A percentile compares a stretch with the other conserved stretches of the same genome.
Evolutionary conservation across 306 rosid genomes (phyloP).

Genomic region (Urtica urens): DNA sequence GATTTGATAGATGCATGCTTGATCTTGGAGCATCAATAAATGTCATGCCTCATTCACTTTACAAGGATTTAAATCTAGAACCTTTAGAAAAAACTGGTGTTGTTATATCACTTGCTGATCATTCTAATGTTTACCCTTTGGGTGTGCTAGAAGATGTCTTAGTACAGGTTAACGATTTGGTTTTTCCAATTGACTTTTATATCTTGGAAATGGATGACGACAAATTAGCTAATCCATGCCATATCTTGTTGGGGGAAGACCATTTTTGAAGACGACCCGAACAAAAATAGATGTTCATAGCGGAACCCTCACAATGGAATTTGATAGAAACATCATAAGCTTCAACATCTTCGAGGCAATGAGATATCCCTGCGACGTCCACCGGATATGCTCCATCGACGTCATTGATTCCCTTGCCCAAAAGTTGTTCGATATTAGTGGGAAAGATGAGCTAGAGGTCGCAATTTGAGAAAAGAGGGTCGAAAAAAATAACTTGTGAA

Average conservation of each 20-base stretch:
- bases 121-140: background rate
- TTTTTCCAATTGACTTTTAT: background rate
- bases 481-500: no score
- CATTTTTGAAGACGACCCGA: background rate
- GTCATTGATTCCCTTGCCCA: background rate
- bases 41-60: background rate
- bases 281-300: slow-evolving; percentile 1
- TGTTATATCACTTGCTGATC: background rate
- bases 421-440: background rate
- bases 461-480: background rate
- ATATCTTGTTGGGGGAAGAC: background rate
- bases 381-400: background rate
- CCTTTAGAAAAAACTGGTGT: background rate
- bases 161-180: background rate
- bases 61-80: background rate
- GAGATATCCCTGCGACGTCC: background rate
- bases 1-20: background rate
- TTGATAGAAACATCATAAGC: no score
- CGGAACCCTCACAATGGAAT: background rate
- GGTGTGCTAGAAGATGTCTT: background rate
- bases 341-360: background rate
- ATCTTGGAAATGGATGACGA: background rate
- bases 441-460: background rate
- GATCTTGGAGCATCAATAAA: background rate
- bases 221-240: no score